Conservation (phyloP, 331 rosid species). For the Ulmus americana region DNA sequence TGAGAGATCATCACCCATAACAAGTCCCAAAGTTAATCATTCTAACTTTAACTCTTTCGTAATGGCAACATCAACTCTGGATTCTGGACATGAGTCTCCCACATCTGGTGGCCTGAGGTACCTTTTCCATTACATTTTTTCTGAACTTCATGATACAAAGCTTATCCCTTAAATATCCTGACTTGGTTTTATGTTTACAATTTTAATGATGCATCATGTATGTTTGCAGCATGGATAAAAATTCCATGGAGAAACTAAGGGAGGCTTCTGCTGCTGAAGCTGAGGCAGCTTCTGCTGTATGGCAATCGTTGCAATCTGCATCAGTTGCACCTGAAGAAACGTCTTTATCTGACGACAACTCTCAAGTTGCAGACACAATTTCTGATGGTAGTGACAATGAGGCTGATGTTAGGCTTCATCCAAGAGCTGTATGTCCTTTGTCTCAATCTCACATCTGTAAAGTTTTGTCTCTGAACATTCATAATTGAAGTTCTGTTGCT, state of each 20-base stretch:
- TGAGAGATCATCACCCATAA: slow-evolving; percentile 53
- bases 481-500: slow-evolving; percentile 24
- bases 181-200: neutral
- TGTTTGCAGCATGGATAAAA: slow-evolving; percentile 65
- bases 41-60: slow-evolving; percentile 33
- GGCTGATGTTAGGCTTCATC: slow-evolving; percentile 96
- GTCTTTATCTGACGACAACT: slow-evolving; percentile 70
- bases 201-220: slow-evolving; percentile 14
- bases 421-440: slow-evolving; percentile 79
- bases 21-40: slow-evolving; percentile 47
- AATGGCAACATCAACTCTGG: slow-evolving; percentile 29
- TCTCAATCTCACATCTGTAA: slow-evolving; percentile 14
- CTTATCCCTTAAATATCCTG: slow-evolving; percentile 5
- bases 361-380: slow-evolving; percentile 69
- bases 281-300: slow-evolving; percentile 90
- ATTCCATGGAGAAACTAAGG: slow-evolving; percentile 89
- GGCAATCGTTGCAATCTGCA: slow-evolving; percentile 75
- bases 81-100: slow-evolving; percentile 41
- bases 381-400: slow-evolving; percentile 90
- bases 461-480: slow-evolving; percentile 22
- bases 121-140: slow-evolving; percentile 8
- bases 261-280: slow-evolving; percentile 99
- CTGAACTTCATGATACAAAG: slow-evolving; percentile 9
- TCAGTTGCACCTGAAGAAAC: slow-evolving; percentile 69
- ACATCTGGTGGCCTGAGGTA: slow-evolving; percentile 64